Evolutionary conservation across 805 yeast species (phyloP), one percentile per base, ranked within the genome.

Genomic region (Brettanomyces nanus): DNA sequence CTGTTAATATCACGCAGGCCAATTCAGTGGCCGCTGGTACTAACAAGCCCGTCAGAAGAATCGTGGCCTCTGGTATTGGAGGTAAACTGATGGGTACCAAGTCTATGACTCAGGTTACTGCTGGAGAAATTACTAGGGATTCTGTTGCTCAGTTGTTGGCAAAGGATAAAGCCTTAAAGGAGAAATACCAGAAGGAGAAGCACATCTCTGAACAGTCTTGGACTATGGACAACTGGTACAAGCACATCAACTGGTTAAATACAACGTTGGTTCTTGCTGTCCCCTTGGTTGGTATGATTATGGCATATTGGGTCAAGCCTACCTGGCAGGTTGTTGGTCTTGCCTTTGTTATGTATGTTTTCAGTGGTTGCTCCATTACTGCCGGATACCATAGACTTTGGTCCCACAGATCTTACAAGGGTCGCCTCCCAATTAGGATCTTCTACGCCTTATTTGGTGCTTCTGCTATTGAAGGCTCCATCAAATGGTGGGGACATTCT

Each of bases 401-500:
- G 77, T 66, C 92, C 21, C 94, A 84, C 61, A 76, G 80, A 57
- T 68, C 90, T 15, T 83, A 77, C 52, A 69, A 70, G 38, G 87
- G 82, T 13, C 69, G 65, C 42, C 57, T 68, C 53, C 79, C 85
- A 13, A 66, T 80, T 31, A 71, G 77, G 47, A 52, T 80, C 31
- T 74, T 80, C 48, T 81, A 63, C 54, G 94, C 90, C 5, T 59
- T 80, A 20, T 83, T 83, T 51, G 94, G 94, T 45, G 85, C 90
- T 25, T 83, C 87, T 31, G 76, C 87, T 39, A 77, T 83, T 35
- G 87, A 83, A 59, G 94, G 94, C 47, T 81, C 90, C 30, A 77
- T 83, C 59, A 83, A 83, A 61, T 83, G 92, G 92, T 84, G 94
- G 94, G 75, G 81, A 34, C 92, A 83, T 58, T 72, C 82, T 37